phyloP scores from a whole-genome alignment of 1,284 basidiomycete species.

The Melampsora larici-populina region DNA sequence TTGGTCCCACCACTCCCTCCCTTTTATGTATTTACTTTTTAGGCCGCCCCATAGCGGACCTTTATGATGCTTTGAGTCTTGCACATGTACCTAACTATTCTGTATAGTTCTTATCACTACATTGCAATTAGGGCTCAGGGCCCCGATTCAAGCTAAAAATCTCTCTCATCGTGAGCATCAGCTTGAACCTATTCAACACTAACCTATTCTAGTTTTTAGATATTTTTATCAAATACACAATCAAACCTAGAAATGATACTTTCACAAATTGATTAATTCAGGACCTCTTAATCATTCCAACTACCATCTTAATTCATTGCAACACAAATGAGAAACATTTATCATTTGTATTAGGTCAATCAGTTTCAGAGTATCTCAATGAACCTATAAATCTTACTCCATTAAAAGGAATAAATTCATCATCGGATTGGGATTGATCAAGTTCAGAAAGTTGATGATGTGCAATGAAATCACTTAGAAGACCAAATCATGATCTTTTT shows the following conservation, averaged over 20 bases:
- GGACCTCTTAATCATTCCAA: neutral
- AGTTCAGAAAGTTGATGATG: constrained; percentile 13
- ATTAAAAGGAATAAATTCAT: neutral
- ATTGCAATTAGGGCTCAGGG: no score
- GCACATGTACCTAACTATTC: no score
- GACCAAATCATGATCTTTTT: constrained; percentile 5
- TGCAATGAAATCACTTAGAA: constrained; percentile 13
- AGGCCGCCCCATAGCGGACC: no score
- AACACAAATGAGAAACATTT: constrained; percentile 19
- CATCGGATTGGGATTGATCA: neutral
- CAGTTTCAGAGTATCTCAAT: constrained; percentile 20
- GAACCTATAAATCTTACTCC: constrained; percentile 8
- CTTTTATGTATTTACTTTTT: no score
- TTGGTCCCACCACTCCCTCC: no score
- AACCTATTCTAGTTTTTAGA: no score
- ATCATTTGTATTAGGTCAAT: constrained; percentile 12
- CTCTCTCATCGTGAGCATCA: no score
- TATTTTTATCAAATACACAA: constrained; percentile 15
- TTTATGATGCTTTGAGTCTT: no score
- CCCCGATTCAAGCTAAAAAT: no score
- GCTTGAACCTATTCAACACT: no score
- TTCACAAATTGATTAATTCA: constrained; percentile 18
- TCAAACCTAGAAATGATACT: constrained; percentile 24
- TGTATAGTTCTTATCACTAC: no score
- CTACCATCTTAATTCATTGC: neutral